Base-by-base conservation (phyloP, 805 yeast species). In the Lipomyces kockii region DNA sequence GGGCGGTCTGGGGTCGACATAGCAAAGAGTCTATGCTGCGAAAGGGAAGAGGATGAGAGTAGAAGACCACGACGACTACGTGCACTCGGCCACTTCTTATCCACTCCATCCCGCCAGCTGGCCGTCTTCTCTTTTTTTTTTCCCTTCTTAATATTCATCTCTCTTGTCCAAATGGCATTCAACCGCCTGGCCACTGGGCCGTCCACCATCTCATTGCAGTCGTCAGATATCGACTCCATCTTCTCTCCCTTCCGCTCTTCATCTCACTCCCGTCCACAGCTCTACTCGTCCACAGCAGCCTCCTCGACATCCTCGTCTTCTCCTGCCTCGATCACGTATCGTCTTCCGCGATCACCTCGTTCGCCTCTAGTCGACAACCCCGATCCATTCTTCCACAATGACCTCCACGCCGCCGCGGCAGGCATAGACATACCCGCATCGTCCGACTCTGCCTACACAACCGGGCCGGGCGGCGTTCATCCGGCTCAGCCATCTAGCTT, bases 151-250 rank as follows among this genome's bases (percentile, higher is more conserved):
- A 4, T 52, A 25, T 2, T 25, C 32, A 22, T 56, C 17, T 29
- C 27, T 6, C 60, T 56, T 2, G 29, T 55, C 60, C 17, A 46
- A 11, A 60, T 61, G 63, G 58, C 63, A 11, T 61, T 56, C 63
- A 56, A 54, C 60, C 37, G 63, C 25, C 46, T 35, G 32, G 62
- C 62, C 37, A 20, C 46, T 17, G 63, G 22, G 62, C 65, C 65
- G 25, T 25, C 64, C 22, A 62, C 65, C n/a, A 62, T 62, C 56
- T 14, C 49, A 12, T 52, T 62, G 12, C 63, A 27, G 20, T 66
- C 25, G 12, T 65, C 51, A 14, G 64, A 61, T n/a, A 35, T 61
- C 39, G 64, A 61, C 55, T 35, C 22, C n/a, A n/a, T 53, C 43
- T 53, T 46, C 37, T 12, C 37, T n/a, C n/a, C 35, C 39, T 29